Conservation (phyloP, 2,329 filamentous ascomycete genomes). For the Alternaria sp. region DNA sequence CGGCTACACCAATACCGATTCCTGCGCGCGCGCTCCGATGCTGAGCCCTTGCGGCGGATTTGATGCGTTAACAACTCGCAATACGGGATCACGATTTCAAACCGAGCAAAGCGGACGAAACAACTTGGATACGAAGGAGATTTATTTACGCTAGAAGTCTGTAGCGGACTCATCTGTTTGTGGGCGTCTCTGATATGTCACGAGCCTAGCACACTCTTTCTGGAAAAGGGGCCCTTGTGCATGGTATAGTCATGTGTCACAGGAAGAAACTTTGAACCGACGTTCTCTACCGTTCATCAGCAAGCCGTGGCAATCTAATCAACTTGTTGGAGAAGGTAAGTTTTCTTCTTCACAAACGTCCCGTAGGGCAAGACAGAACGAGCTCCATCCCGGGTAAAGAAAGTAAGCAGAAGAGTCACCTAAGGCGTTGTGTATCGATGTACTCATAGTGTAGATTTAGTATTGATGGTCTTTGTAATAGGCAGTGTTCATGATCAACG, state of each 20-base stretch:
- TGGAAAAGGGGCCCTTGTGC: not conserved
- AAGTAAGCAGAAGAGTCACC: not conserved
- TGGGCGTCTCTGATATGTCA: not conserved
- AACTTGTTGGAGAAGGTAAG: not conserved
- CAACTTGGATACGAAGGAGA: not conserved
- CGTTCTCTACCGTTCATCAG: not conserved
- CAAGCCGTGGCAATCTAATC: not conserved
- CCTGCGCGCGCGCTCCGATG: slow-evolving; percentile 2
- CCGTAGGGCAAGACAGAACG: not conserved
- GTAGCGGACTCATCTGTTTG: not conserved
- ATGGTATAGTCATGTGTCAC: not conserved
- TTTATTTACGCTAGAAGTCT: not conserved
- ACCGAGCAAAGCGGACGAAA: too few relatives aligned
- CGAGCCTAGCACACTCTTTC: not conserved
- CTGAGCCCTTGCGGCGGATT: not conserved
- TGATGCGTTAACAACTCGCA: not conserved
- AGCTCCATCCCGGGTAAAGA: not conserved
- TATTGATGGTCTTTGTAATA: not conserved
- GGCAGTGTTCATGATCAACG: not conserved
- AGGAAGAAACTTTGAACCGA: not conserved
- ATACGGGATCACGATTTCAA: not conserved
- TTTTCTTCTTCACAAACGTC: not conserved
- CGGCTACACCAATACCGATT: not conserved
- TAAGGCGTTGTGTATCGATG: not conserved
- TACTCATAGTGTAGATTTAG: not conserved